Base-by-base conservation (phyloP, 768 basidiomycete species). In the Lepiota brunneoincarnata region DNA sequence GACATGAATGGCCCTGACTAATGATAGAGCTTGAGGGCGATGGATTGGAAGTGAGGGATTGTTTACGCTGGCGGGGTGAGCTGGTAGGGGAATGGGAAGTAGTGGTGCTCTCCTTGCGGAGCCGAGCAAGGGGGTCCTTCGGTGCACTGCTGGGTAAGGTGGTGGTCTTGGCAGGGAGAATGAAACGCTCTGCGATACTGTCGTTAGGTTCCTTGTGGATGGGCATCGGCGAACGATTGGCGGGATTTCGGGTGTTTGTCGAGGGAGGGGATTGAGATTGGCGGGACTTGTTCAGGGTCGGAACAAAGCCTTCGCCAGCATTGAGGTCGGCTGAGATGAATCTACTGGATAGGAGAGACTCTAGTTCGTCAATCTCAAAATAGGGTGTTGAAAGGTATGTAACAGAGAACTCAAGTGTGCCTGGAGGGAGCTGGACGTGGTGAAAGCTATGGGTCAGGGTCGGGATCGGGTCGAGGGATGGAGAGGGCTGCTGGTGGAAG, bases 351-450 rank as follows among this genome's bases (percentile, higher is more conserved):
- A 92, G 73, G 1, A 91, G 70, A 1, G 86, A 85, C 68, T 93
- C 91, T 28, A 86, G 75, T 59, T 89, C 86, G 67, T 91, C 88
- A 26, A 91, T 71, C 57, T 82, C 77, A 73, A 92, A 92, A 61
- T 79, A 73, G 3, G 89, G 87, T 1, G 78, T 71, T 11, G 79
- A 73, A 43, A 91, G 81, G 68, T 89, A 91, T 23, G 79, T 83
- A 34, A 78, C 69, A 7, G 82, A 74, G 49, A 93, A 75, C 0
- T 75, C 72, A 51, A 92, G 78, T 0, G 78, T 73, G 44, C 90
- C 91, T 56, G 72, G 61, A 4, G 87, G 87, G 57, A 90, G 87
- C 11, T 83, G 78, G 15, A 93, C 78, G 2, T 83, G 61, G 1
- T 86, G 78, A 63, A 93, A 90, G 10, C 75, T 67, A 63, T 89